These are phyloP conservation scores for Coccomyxa subellipsoidea DNA, from an alignment of 163 green algal genomes.

Conservation along the genomic window DNA sequence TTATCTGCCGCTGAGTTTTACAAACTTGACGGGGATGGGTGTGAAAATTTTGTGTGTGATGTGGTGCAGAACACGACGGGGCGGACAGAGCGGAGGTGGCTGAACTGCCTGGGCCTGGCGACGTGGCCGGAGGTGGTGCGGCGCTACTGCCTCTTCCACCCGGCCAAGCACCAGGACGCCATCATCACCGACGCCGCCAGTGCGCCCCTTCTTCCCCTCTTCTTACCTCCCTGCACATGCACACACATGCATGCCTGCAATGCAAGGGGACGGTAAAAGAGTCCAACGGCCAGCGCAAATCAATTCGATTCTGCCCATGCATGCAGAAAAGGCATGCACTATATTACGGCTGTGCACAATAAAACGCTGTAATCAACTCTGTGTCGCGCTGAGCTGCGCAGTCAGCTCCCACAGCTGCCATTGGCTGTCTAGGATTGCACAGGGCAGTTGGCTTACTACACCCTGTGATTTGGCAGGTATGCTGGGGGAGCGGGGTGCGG, in stretches of 20 bases:
- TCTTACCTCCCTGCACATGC: too few species aligned
- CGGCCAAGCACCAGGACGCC: neutral
- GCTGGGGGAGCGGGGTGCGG: slow-evolving; percentile 16
- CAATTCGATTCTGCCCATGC: too few species aligned
- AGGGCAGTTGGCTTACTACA: neutral
- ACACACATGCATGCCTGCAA: too few species aligned
- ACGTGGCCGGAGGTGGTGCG: slow-evolving; percentile 70
- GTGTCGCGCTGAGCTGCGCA: too few species aligned
- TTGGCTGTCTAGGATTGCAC: neutral
- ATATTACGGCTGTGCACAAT: too few species aligned
- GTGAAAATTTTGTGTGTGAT: neutral
- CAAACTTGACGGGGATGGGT: too few species aligned
- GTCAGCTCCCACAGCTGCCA: too few species aligned
- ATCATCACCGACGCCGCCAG: slow-evolving; percentile 16
- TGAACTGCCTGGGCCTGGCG: slow-evolving; percentile 24
- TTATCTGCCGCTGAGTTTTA: too few species aligned
- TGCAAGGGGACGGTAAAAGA: too few species aligned
- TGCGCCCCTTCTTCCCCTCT: slow-evolving; percentile 37
- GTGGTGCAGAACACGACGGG: slow-evolving; percentile 7
- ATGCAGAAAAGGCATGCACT: too few species aligned
- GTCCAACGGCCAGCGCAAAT: too few species aligned
- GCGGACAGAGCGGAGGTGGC: slow-evolving; percentile 37
- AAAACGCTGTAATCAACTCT: too few species aligned
- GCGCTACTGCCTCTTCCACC: slow-evolving; percentile 43
- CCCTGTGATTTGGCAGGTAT: neutral